Evolutionary conservation across 2,329 filamentous ascomycete genomes (phyloP).

Genomic region (Dactylonectria estremocensis): DNA sequence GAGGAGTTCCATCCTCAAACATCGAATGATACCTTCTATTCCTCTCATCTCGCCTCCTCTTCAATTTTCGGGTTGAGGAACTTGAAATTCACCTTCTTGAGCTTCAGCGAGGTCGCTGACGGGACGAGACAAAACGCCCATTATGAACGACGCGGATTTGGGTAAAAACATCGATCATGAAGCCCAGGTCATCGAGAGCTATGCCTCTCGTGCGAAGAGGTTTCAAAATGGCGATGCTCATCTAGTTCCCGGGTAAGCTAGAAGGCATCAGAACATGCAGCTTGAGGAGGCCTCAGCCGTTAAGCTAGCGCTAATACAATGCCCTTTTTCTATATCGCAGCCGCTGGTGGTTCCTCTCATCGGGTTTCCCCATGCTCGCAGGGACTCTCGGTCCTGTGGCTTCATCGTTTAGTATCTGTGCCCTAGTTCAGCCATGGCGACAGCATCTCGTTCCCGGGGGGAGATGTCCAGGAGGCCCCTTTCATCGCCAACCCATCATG

Average conservation of each 20-base stretch:
- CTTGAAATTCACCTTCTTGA: neutral
- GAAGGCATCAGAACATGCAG: too few relatives aligned
- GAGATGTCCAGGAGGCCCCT: constrained; percentile 63
- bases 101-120: neutral
- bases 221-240: constrained; percentile 59
- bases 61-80: neutral
- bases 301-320: constrained; percentile 1
- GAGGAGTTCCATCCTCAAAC: neutral
- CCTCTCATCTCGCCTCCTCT: constrained; percentile 3
- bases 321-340: constrained; percentile 50
- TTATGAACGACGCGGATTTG: constrained; percentile 61
- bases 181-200: constrained; percentile 20
- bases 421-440: constrained; percentile 85
- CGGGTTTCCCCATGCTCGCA: constrained; percentile 82
- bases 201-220: constrained; percentile 42
- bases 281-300: too few relatives aligned
- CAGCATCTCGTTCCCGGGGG: constrained; percentile 66
- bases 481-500: constrained; percentile 79
- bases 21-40: neutral
- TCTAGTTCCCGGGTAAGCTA: constrained; percentile 61
- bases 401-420: too few relatives aligned
- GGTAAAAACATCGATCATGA: constrained; percentile 51
- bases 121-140: neutral
- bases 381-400: constrained; percentile 89
- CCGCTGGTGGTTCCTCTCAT: constrained; percentile 76